Evolutionary conservation across 768 basidiomycete genomes (phyloP).

Genomic region (Mycena vulgaris): DNA sequence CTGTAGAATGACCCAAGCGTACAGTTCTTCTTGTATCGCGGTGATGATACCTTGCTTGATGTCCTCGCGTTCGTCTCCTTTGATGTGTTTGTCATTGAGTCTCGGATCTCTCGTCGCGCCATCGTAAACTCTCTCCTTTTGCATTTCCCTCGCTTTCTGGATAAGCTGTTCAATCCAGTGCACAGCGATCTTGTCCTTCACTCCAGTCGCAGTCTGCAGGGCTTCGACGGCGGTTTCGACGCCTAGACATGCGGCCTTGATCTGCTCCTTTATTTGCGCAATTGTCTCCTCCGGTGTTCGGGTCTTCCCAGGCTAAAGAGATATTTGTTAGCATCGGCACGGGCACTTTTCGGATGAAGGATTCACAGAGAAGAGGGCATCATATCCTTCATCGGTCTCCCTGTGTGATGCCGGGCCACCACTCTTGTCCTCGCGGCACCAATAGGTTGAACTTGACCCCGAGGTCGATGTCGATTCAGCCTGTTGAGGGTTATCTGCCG

Average conservation of each 20-base stretch:
- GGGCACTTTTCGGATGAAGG: too few relatives aligned
- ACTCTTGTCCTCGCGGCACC: conserved; percentile 42
- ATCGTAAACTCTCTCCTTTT: conserved; percentile 3
- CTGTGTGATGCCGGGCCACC: conserved; percentile 40
- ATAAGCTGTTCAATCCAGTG: conserved; percentile 44
- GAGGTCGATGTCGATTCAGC: not conserved
- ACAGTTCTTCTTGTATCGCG: conserved; percentile 8
- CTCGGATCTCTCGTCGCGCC: not conserved
- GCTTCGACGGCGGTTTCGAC: conserved; percentile 12
- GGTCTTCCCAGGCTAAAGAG: not conserved
- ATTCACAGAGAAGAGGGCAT: not conserved
- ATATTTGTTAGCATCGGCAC: too few relatives aligned
- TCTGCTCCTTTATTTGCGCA: not conserved
- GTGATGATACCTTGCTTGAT: not conserved
- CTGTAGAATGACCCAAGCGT: conserved; percentile 16
- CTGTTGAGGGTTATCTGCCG: conserved; percentile 53
- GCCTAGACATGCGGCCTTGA: conserved; percentile 38
- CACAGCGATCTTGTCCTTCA: conserved; percentile 49
- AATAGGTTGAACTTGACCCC: not conserved
- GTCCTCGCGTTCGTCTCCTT: not conserved
- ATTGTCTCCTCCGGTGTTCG: conserved; percentile 9
- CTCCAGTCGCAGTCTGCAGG: conserved; percentile 42
- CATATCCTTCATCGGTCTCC: conserved; percentile 33
- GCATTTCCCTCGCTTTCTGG: not conserved
- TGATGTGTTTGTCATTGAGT: not conserved